Conservation (phyloP, 805 yeast genomes). For the Zygosaccharomyces siamensis region DNA sequence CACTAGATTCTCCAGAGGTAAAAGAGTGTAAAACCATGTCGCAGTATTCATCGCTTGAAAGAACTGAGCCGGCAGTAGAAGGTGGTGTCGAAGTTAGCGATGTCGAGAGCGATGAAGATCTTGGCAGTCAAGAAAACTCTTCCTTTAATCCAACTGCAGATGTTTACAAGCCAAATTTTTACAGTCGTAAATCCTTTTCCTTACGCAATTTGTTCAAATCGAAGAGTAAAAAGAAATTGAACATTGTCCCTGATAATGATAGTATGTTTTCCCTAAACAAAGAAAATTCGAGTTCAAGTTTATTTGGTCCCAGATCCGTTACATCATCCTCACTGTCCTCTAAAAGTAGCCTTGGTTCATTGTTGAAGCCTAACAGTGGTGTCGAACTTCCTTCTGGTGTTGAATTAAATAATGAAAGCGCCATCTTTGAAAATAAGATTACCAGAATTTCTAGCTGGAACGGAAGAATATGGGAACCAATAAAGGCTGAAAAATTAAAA, state of each 20-base stretch:
- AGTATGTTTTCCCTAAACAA: conserved; percentile 1
- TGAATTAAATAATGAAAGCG: conserved; percentile 7
- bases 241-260: conserved; percentile 11
- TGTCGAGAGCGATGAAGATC: conserved; percentile 6
- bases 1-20: conserved; percentile 6
- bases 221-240: conserved; percentile 17
- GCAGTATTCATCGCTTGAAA: conserved; percentile 16
- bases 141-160: conserved; percentile 21
- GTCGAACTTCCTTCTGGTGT: conserved; percentile 13
- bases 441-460: conserved; percentile 27
- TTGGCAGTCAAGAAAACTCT: background rate
- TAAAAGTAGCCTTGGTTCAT: background rate
- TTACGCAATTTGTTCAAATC: conserved; percentile 26
- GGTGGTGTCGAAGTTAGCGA: conserved; percentile 11
- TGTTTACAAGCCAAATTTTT: conserved; percentile 19
- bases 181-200: conserved; percentile 25
- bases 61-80: conserved; percentile 9
- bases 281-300: background rate
- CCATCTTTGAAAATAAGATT: conserved; percentile 15
- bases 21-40: conserved; percentile 17
- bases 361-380: conserved; percentile 1
- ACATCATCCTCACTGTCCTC: conserved; percentile 5
- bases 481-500: conserved; percentile 10
- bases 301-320: conserved; percentile 4
- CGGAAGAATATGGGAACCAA: conserved; percentile 21